Percentiles rank a stretch among this genome's conserved stretches.
These are phyloP conservation scores for Colletotrichum spaethianum DNA, from an alignment of 2,329 filamentous ascomycete genomes.

Conservation along the genomic window DNA sequence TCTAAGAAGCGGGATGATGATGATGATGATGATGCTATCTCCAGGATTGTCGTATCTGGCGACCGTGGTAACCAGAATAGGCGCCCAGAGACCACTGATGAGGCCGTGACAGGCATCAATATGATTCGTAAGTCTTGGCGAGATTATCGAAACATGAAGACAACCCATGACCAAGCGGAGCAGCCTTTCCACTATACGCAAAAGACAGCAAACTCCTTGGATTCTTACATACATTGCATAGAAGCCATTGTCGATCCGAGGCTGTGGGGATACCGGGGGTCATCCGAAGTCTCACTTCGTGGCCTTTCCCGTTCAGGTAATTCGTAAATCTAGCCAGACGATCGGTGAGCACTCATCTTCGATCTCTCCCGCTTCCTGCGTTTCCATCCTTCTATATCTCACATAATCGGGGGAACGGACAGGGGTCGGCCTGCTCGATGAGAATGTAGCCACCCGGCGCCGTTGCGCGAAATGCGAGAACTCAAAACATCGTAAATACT, in stretches of 20 bases:
- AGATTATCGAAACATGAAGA: not conserved
- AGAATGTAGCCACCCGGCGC: conserved; percentile 1
- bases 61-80: no score
- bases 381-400: conserved; percentile 17
- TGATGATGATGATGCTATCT: no score
- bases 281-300: conserved; percentile 13
- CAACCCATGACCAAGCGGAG: no score
- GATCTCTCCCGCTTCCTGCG: conserved; percentile 28
- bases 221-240: not conserved
- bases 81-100: no score
- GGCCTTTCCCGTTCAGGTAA: conserved; percentile 18
- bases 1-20: no score
- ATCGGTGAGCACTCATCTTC: not conserved
- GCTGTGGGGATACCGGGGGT: not conserved
- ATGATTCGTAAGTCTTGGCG: no score
- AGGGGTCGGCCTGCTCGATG: not conserved
- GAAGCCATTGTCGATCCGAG: conserved; percentile 4
- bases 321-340: conserved; percentile 33
- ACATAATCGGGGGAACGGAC: conserved; percentile 19
- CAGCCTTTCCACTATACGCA: not conserved
- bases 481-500: conserved; percentile 1
- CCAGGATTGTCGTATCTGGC: no score
- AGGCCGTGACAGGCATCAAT: no score
- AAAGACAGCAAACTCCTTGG: not conserved
- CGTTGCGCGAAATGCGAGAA: conserved; percentile 14